Evolutionary conservation across 768 basidiomycete genomes (phyloP), one percentile per base, ranked within the genome.

Genomic region (Macrocybe gigantea): DNA sequence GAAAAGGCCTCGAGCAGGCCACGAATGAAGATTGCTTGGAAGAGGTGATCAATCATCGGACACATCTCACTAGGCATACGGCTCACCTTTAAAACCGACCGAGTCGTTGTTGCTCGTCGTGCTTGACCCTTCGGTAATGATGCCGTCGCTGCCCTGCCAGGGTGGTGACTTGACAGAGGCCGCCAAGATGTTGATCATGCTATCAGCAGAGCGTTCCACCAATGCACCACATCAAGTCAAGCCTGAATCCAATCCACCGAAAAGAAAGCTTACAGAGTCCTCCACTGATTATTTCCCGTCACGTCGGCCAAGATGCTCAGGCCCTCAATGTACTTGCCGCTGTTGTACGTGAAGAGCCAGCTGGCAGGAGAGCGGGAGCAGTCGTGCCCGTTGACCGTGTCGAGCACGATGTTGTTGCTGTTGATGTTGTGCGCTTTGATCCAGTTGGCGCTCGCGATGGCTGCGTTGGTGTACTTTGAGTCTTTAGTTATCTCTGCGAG

Each of bases 321-420:
- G 1, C 77, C 78, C 53, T 80, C 78, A 14, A 79, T 66, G 44
- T 66, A 73, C 49, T 80, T 80, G 31, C 79, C 77, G 29, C 65
- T 72, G 48, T 79, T 80, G 51, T 79, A 79, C 0, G 78, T 78
- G 59, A 78, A 79, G 5, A 77, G 41, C 70, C 73, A 77, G 3
- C 50, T 64, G 3, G 70, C 55, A 2, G 75, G 67, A 1, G 75
- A 73, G 32, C 72, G 61, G 1, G 70, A 64, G 59, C 77, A 80
- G 48, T 79, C 69, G 22, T 66, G 60, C 9, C 62, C 77, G 48
- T 70, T 61, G 44, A 78, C 68, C 8, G 71, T 70, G 58, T 80
- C 78, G 10, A 80, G 63, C 5, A 75, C 66, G 12, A 79, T 64
- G 43, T 67, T 55, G 40, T 65, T 44, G 31, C 32, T 55, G 8